A percentile compares a stretch with the other conserved stretches of the same genome.
Conservation (phyloP, 2,329 filamentous ascomycete genomes). For the Fusarium duplospermum region DNA sequence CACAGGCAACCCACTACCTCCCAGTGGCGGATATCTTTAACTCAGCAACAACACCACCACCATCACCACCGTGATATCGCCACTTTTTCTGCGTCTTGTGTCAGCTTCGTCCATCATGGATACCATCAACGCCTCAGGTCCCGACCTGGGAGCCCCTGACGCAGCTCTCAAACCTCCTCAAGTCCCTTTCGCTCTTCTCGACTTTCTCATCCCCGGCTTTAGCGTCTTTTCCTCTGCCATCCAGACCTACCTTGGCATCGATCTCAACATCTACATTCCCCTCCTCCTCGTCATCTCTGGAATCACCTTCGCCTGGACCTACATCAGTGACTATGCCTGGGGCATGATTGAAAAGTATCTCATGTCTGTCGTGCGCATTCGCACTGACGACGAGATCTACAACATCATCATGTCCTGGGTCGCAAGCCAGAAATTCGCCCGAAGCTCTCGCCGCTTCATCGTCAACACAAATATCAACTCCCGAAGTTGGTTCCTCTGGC, state of each 20-base stretch:
- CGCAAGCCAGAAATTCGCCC: conserved; percentile 69
- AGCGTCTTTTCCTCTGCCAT: conserved; percentile 65
- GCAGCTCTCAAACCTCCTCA: conserved; percentile 46
- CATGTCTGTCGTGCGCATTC: conserved; percentile 74
- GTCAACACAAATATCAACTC: conserved; percentile 72
- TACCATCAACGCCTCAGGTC: conserved; percentile 34
- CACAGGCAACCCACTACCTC: not conserved
- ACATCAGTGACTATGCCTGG: conserved; percentile 62
- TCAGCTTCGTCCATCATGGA: conserved; percentile 40
- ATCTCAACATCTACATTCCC: conserved; percentile 72
- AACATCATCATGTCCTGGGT: conserved; percentile 80
- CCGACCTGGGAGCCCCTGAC: conserved; percentile 7
- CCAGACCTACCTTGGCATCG: conserved; percentile 68
- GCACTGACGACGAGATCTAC: conserved; percentile 78
- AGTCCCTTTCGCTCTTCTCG: conserved; percentile 60
- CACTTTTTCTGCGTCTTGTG: conserved; percentile 8
- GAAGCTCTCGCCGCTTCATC: conserved; percentile 70
- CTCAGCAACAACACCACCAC: not conserved
- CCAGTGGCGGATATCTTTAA: not conserved
- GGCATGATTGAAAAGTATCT: conserved; percentile 63
- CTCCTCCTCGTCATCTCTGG: conserved; percentile 63
- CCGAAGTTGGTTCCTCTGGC: conserved; percentile 61
- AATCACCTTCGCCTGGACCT: conserved; percentile 63
- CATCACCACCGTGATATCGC: conserved; percentile 15
- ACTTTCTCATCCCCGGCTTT: conserved; percentile 75